These are phyloP conservation scores for Beauveria brongniartii DNA, from an alignment of 2,329 filamentous ascomycete genomes.

Conservation along the genomic window DNA sequence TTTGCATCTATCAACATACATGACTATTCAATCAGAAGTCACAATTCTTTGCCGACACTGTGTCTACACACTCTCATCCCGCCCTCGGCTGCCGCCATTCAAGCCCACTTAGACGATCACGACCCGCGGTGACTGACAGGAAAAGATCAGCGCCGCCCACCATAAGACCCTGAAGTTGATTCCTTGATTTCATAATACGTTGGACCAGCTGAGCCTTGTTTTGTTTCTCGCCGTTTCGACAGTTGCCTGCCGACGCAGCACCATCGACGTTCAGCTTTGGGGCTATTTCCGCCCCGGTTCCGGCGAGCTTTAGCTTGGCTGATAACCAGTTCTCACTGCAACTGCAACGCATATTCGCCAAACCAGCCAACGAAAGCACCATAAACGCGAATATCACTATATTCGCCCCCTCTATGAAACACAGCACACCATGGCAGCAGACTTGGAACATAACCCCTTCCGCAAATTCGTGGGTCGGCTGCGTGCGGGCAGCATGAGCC, in stretches of 20 bases:
- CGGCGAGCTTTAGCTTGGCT: background rate
- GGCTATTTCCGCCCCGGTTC: background rate
- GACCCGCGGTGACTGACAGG: background rate
- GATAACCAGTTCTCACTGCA: background rate
- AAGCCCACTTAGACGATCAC: slow-evolving; percentile 9
- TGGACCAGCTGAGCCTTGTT: background rate
- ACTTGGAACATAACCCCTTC: background rate
- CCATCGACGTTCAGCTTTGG: slow-evolving; percentile 1
- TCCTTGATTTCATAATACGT: slow-evolving; percentile 1
- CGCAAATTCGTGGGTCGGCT: slow-evolving; percentile 9
- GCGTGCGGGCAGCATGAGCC: slow-evolving; percentile 9
- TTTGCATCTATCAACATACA: background rate
- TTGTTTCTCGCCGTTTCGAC: background rate
- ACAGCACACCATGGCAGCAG: background rate
- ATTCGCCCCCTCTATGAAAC: background rate
- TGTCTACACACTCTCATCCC: background rate
- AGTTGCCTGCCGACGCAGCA: background rate
- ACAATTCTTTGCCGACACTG: background rate
- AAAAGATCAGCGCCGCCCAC: slow-evolving; percentile 7
- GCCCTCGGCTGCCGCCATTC: background rate
- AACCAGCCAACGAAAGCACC: background rate
- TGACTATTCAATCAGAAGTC: background rate
- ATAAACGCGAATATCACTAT: background rate
- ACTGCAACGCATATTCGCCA: background rate
- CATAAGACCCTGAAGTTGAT: slow-evolving; percentile 5